Conservation (phyloP, 441 rosid genomes). For the Raphanus hybrid region DNA sequence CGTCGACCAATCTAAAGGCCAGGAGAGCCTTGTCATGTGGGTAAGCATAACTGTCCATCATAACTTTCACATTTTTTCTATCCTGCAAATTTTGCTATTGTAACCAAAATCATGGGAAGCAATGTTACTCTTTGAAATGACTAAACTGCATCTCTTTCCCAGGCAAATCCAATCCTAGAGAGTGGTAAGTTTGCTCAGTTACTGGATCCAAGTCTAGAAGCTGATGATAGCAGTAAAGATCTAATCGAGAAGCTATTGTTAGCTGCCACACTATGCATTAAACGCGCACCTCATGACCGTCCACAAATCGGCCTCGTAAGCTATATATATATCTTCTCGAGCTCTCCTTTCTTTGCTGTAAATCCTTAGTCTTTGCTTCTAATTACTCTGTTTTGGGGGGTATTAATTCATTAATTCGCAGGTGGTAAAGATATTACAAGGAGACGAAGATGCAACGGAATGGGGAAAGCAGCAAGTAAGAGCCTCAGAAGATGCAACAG, state of each 20-base stretch:
- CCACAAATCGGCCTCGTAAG: slow-evolving; percentile 77
- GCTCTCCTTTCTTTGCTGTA: background rate
- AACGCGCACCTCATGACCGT: slow-evolving; percentile 59
- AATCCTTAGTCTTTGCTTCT: slow-evolving; percentile 1
- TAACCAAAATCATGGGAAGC: background rate
- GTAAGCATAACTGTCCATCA: slow-evolving; percentile 50
- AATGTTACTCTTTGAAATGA: slow-evolving; percentile 23
- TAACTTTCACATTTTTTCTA: background rate
- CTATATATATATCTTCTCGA: slow-evolving; percentile 12
- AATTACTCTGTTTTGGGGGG: background rate
- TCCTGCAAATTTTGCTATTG: too few relatives aligned
- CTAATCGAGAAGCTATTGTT: slow-evolving; percentile 73
- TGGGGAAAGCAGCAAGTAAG: slow-evolving; percentile 71
- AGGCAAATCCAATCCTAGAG: slow-evolving; percentile 86
- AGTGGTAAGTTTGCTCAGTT: slow-evolving; percentile 65
- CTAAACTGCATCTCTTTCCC: slow-evolving; percentile 28
- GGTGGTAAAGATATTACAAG: slow-evolving; percentile 84
- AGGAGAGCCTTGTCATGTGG: slow-evolving; percentile 92
- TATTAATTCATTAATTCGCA: slow-evolving; percentile 27
- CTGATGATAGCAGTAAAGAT: slow-evolving; percentile 43
- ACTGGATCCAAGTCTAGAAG: slow-evolving; percentile 67
- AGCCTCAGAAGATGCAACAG: slow-evolving; percentile 58
- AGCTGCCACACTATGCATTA: slow-evolving; percentile 87
- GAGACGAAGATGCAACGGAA: slow-evolving; percentile 68
- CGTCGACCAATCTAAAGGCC: slow-evolving; percentile 61